These are phyloP conservation scores for Dothistroma pini DNA, from an alignment of 2,329 filamentous ascomycete genomes.

Conservation along the genomic window DNA sequence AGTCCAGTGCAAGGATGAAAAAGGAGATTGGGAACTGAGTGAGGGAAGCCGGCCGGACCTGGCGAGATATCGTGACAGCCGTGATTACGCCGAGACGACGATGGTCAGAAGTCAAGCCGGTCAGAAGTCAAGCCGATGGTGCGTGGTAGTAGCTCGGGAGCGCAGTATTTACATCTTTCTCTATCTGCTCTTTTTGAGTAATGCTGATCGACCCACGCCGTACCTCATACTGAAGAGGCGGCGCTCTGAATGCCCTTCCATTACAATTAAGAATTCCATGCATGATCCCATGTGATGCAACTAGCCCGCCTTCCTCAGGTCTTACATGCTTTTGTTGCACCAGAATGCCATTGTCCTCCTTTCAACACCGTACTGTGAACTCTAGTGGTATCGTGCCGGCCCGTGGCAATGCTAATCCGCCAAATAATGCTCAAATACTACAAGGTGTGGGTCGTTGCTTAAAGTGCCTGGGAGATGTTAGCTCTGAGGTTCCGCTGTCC, in stretches of 20 bases:
- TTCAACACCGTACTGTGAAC: not conserved
- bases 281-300: not conserved
- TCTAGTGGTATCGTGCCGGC: constrained; percentile 2
- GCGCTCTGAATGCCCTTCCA: not conserved
- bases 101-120: not conserved
- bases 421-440: constrained; percentile 1
- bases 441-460: not conserved
- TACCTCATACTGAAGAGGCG: not conserved
- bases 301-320: not conserved
- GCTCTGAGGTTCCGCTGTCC: not conserved
- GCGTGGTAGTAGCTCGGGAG: not conserved
- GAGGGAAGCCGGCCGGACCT: not conserved
- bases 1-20: constrained; percentile 1
- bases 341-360: not conserved
- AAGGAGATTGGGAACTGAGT: not conserved
- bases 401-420: constrained; percentile 1
- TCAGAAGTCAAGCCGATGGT: not conserved
- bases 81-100: not conserved
- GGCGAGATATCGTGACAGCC: not conserved
- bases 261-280: not conserved
- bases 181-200: not conserved
- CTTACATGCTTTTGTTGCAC: not conserved
- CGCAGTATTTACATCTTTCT: not conserved
- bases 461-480: constrained; percentile 3
- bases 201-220: not conserved